phyloP scores from a whole-genome alignment of 495 filamentous ascomycete genomes.

The Neurospora sp. region DNA sequence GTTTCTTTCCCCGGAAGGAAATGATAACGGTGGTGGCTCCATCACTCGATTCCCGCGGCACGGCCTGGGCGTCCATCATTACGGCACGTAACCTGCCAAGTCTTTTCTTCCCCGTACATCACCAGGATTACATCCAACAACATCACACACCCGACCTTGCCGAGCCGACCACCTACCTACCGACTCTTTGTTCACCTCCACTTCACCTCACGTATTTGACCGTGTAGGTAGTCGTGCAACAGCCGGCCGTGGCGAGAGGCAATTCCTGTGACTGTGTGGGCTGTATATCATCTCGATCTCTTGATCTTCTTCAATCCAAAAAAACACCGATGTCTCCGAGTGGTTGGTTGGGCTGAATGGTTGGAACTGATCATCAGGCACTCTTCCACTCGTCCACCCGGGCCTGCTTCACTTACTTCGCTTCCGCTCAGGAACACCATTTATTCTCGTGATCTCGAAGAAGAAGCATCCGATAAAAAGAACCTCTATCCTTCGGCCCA shows the following conservation, averaged over 20 bases:
- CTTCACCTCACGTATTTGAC: neutral
- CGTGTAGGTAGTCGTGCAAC: neutral
- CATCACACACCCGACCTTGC: neutral
- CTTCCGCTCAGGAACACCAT: neutral
- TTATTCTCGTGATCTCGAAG: neutral
- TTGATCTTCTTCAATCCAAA: neutral
- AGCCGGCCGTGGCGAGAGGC: neutral
- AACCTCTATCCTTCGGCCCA: neutral
- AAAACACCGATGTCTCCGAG: neutral
- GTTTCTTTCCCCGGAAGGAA: neutral
- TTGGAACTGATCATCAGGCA: neutral
- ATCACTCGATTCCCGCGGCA: neutral
- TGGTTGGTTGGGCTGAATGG: neutral
- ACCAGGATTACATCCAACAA: neutral
- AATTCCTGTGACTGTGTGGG: neutral
- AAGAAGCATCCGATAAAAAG: too few relatives aligned
- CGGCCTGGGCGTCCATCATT: neutral
- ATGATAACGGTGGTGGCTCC: neutral
- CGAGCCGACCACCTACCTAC: neutral
- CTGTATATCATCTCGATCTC: neutral
- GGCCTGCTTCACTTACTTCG: neutral
- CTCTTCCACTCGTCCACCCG: neutral
- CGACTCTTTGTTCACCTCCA: neutral
- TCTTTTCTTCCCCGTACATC: neutral
- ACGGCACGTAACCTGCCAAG: neutral